Base-by-base conservation (phyloP, 345 rosid species). In the Raphanus raphanistrum region DNA sequence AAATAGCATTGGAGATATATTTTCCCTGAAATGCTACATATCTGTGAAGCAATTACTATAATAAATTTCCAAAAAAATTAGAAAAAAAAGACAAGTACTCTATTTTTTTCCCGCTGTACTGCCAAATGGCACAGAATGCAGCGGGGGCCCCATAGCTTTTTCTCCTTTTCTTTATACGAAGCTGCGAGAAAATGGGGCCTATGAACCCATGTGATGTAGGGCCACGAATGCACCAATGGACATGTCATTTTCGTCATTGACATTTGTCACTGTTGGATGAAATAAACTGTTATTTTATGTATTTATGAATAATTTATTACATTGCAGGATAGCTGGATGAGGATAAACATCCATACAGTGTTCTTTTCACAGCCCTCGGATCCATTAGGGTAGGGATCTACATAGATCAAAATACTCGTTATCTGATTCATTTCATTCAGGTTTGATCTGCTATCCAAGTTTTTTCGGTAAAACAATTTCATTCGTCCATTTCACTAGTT, bases 241-340 rank as follows among this genome's bases (percentile, higher is more conserved):
- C 32, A 43, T 69, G 79, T 79, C 79, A 45, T 74, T 79, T 69
- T 79, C 79, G 65, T 41, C 62, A 69, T 74, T 66, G 28, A 73
- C 78, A 67, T 62, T 60, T 74, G 78, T 79, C 82, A 73, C 71
- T 21, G 63, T 79, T 38, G 27, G 36, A 17, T 8, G 41, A 4
- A 54, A 31, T 59, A 68, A 26, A 26, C 13, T 11, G 8, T 15
- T 27, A 16, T 8, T 69, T 32, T 25, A 3, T 62, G 10, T 35
- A 3, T 11, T 27, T 11, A 7, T 6, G 12, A 6, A 7, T 65
- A 12, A 35, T 55, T 70, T 32, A 50, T n/a, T 33, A 12, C 28
- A 26, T 57, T 16, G 29, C 66, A 77, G 64, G 58, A 65, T 71
- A 64, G 77, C 58, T 67, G 65, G 70, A 72, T 69, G 15, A 61